Percentiles rank a stretch among this genome's conserved stretches.
phyloP scores from a whole-genome alignment of 1,139 yeast genomes.

The Yamadazyma pseudoaaseri region DNA sequence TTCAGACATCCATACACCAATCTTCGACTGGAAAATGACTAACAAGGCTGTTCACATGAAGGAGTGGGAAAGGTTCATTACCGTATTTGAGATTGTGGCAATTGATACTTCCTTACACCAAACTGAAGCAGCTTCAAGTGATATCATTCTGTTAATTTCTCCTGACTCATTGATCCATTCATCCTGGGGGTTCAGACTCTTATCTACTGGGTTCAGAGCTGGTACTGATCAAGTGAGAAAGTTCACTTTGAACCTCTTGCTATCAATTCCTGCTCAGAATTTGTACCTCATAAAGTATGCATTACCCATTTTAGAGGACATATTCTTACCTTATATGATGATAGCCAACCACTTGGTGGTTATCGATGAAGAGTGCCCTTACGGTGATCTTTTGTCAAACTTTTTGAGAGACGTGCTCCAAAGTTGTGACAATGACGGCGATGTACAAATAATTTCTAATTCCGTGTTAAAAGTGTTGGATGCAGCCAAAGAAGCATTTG shows the following conservation, averaged over 20 bases:
- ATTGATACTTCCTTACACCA: conserved; percentile 87
- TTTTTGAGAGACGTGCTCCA: conserved; percentile 49
- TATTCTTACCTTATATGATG: conserved; percentile 63
- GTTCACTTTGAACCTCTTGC: conserved; percentile 56
- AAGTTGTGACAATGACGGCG: conserved; percentile 30
- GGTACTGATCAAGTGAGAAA: conserved; percentile 79
- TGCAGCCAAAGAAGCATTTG: conserved; percentile 55
- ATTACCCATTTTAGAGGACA: conserved; percentile 46
- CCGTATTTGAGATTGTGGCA: conserved; percentile 77
- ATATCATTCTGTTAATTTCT: conserved; percentile 57
- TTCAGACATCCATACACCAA: conserved; percentile 34
- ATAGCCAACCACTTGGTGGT: conserved; percentile 60
- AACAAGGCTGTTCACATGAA: conserved; percentile 31
- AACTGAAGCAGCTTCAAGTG: conserved; percentile 73
- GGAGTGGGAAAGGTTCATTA: conserved; percentile 72
- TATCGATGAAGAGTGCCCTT: conserved; percentile 44
- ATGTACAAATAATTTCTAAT: conserved; percentile 17
- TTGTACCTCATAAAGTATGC: conserved; percentile 51
- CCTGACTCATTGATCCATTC: conserved; percentile 55
- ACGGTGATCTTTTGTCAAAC: conserved; percentile 50
- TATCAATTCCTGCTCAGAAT: conserved; percentile 49
- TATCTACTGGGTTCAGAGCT: conserved; percentile 76
- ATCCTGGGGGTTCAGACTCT: conserved; percentile 70
- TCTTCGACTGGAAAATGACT: conserved; percentile 48
- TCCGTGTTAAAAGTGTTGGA: conserved; percentile 47